Base-by-base conservation (phyloP, 1,284 basidiomycete species). In the Sanghuangporus sanghuang region DNA sequence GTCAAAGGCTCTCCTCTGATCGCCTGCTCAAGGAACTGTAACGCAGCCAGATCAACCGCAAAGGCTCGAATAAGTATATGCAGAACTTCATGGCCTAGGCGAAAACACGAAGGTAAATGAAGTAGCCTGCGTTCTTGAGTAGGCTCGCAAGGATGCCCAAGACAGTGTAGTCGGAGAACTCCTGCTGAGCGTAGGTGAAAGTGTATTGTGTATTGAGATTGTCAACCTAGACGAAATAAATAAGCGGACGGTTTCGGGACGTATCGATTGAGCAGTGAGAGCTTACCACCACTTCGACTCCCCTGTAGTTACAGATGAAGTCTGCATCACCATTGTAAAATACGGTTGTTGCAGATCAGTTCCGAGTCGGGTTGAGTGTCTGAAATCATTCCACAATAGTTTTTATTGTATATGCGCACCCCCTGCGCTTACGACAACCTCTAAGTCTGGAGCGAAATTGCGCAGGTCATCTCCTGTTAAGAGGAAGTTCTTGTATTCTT, bases 391-490 rank as follows among this genome's bases (percentile, higher is more conserved):
- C 12, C 9, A 1, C n/a, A 3, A 52, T 6, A n/a, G 7, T 1
- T 27, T 4, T 12, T 8, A 23, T 3, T 21, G 18, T 14, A 18
- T 78, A 61, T 69, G 83, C 65, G 80, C 67, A 65, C 85, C 84
- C 6, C 85, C 84, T 50, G 84, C 78, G 65, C 86, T 77, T 67
- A 87, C 83, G 6, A 87, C 84, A 27, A 74, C 77, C 71, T 86
- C 84, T 21, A 87, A 73, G 64, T 82, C 68, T 1, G 80, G 82
- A 12, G 78, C 71, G 9, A 81, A 83, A 69, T 80, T 85, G 53
- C 79, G 76, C 85, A 86, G 86, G 84, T 84, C 86, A 64, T 87
- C 85, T 38, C 85, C 85, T 11, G 83, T 85, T 8, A 69, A 67
- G 2, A 81, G 81, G 65, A 88, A 87, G 68, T 86, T 84, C 62